Evolutionary conservation across 2,329 filamentous ascomycete genomes (phyloP).

Genomic region (Tolypocladium inflatum): DNA sequence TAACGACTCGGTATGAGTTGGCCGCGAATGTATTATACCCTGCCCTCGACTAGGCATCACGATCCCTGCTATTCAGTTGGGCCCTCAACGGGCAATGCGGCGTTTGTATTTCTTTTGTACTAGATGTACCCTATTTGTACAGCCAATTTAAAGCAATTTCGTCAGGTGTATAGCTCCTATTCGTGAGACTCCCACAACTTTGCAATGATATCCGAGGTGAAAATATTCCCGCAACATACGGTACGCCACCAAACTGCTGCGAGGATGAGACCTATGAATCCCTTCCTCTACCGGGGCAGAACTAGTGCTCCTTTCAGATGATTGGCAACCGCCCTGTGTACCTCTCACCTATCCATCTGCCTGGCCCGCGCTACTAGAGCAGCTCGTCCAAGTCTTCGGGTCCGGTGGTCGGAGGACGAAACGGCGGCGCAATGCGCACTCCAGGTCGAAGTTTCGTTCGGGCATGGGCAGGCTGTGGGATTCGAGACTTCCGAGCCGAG

Average conservation of each 20-base stretch:
- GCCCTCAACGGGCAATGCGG: not conserved
- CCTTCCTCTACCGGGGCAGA: not conserved
- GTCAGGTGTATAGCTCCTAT: too few relatives aligned
- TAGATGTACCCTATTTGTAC: not conserved
- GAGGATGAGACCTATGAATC: too few relatives aligned
- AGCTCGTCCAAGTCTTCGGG: slow-evolving; percentile 1
- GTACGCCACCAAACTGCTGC: not conserved
- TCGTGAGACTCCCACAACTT: too few relatives aligned
- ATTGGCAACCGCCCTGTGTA: not conserved
- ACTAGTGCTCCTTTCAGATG: not conserved
- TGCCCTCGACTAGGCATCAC: not conserved
- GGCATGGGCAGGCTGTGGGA: not conserved
- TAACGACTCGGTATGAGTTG: not conserved
- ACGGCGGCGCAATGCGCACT: not conserved
- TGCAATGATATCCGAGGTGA: not conserved
- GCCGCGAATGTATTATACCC: slow-evolving; percentile 2
- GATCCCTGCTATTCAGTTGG: not conserved
- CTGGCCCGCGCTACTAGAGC: not conserved
- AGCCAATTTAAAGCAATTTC: not conserved
- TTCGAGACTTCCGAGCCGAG: not conserved
- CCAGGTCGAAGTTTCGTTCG: not conserved
- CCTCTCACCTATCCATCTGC: not conserved
- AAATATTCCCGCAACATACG: not conserved
- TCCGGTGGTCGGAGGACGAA: not conserved
- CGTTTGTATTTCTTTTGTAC: not conserved